Base-by-base conservation (phyloP, 2,329 filamentous ascomycete species). In the Aureobasidium lini region DNA sequence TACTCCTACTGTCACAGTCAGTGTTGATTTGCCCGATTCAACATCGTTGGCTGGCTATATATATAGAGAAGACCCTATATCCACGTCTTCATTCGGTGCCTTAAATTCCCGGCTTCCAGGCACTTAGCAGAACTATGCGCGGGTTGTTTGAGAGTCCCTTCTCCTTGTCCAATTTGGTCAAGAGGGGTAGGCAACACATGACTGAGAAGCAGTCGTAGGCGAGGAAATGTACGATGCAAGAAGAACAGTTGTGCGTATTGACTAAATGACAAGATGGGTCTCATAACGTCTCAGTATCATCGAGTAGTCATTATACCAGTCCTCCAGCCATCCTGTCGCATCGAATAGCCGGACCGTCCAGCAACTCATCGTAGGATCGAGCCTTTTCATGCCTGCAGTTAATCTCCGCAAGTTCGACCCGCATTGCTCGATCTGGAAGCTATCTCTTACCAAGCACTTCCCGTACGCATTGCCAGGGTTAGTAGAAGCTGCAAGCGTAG, bases 311-410 rank as follows among this genome's bases (percentile, higher is more conserved):
- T 29, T 40, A 28, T 57, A 47, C 53, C 53, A 57, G 7, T 57
- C 23, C 18, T 48, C 43, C 29, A 57, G 34, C 53, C 53, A 57
- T 18, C 43, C 40, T 6, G 53, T 57, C 11, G 53, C 53, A 9
- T 57, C 53, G 6, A 57, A 39, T 4, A 57, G 15, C 18, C 43
- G 10, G 4, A 43, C 32, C 1, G 53, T 57, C 29, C 40, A 57
- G 23, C 16, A 57, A 29, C 53, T 57, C 53, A 57, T 47, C 1
- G 42, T 47, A 11, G 43, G 53, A 48, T 57, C 53, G 9, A 57
- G 43, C 16, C 2, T 7, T 15, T 47, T 37, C 39, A 47, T 57
- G 13, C 32, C 13, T 4, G 18, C 8, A 10, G 34, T 34, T 31
- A 57, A 36, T 4, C 15, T 11, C 8, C 29, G 34, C 32, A 57